phyloP scores from a whole-genome alignment of 495 filamentous ascomycete genomes.

The Neurospora tetrasperma region DNA sequence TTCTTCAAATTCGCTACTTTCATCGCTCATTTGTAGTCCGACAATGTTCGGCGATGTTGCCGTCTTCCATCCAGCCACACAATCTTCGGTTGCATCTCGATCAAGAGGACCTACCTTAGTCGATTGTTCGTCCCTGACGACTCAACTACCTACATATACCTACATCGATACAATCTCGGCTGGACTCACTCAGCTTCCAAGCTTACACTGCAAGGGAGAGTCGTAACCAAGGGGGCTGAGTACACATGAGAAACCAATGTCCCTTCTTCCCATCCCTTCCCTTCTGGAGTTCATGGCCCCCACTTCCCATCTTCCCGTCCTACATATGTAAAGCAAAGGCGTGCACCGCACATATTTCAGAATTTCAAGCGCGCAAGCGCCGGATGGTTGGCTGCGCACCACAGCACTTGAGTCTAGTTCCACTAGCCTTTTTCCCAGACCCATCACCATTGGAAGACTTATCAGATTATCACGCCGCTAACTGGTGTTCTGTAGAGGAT shows the following conservation, averaged over 20 bases:
- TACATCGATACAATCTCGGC: not conserved
- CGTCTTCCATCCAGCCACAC: not conserved
- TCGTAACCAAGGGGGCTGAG: not conserved
- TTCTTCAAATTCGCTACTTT: not conserved
- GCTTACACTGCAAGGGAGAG: not conserved
- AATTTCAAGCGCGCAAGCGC: not conserved
- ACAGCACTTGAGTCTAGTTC: not conserved
- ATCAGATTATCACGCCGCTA: not conserved
- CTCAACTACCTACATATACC: not conserved
- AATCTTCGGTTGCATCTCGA: not conserved
- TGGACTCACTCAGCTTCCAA: not conserved
- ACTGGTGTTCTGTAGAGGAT: not conserved
- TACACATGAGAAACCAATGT: not conserved
- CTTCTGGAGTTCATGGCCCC: not conserved
- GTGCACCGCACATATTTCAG: not conserved
- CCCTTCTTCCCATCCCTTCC: not conserved
- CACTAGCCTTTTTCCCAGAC: not conserved
- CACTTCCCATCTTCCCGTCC: not conserved
- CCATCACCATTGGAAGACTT: not conserved
- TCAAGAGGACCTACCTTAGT: not conserved
- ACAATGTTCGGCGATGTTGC: not conserved
- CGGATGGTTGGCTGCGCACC: not conserved
- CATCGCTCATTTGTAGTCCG: not conserved
- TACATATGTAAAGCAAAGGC: not conserved
- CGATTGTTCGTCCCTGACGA: not conserved